Evolutionary conservation across 2,329 filamentous ascomycete species (phyloP).

Genomic region (Chaetomiaceae sp.): DNA sequence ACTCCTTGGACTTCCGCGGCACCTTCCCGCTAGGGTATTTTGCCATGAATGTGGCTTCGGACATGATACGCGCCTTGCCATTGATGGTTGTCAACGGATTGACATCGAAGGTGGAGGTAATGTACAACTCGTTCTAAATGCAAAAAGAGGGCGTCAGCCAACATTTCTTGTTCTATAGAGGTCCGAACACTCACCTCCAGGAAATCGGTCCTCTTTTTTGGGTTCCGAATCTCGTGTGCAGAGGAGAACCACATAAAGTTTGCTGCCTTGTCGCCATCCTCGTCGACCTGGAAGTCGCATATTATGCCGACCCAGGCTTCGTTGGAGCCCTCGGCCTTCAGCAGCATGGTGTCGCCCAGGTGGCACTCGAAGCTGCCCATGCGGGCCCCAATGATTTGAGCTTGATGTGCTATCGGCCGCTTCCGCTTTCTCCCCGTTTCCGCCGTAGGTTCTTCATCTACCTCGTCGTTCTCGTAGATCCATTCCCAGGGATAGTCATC

Average conservation of each 20-base stretch:
- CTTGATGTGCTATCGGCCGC: conserved; percentile 29
- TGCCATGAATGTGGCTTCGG: conserved; percentile 60
- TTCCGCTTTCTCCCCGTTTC: conserved; percentile 33
- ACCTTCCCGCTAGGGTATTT: conserved; percentile 72
- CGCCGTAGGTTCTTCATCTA: conserved; percentile 7
- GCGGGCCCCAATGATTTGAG: conserved; percentile 70
- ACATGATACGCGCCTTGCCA: conserved; percentile 79
- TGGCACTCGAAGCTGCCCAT: conserved; percentile 78
- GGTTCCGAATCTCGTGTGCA: conserved; percentile 78
- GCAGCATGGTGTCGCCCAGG: conserved; percentile 76
- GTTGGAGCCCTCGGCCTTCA: conserved; percentile 81
- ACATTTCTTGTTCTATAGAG: background rate
- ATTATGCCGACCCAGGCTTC: conserved; percentile 93
- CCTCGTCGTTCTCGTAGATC: conserved; percentile 54
- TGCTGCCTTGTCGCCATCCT: conserved; percentile 72
- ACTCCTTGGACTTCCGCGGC: conserved; percentile 66
- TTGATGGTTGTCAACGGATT: conserved; percentile 88
- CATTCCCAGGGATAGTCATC: conserved; percentile 75
- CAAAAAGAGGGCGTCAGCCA: background rate
- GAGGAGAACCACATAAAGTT: conserved; percentile 96
- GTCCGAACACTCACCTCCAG: conserved; percentile 59
- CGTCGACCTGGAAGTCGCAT: conserved; percentile 71
- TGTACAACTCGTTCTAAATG: conserved; percentile 80
- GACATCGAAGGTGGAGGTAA: conserved; percentile 80
- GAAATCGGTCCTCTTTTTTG: conserved; percentile 77